Evolutionary conservation across 306 rosid species (phyloP).

Genomic region (Purshia tridentata): DNA sequence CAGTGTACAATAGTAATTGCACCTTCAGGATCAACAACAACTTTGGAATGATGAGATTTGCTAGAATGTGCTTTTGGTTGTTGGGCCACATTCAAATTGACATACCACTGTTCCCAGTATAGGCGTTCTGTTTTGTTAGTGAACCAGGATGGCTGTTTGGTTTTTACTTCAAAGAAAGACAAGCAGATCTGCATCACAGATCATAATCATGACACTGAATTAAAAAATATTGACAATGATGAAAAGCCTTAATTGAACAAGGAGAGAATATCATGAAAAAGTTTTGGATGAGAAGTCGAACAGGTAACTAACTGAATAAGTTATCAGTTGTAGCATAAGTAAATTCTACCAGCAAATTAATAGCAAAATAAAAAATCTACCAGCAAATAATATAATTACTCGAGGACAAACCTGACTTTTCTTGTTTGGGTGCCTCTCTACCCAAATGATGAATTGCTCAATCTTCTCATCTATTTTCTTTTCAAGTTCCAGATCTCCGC

Average conservation of each 20-base stretch:
- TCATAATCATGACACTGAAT: conserved; percentile 18
- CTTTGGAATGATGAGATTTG: conserved; percentile 75
- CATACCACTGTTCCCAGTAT: conserved; percentile 97
- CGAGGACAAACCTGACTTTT: conserved; percentile 77
- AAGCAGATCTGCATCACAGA: conserved; percentile 69
- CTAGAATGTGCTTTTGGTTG: conserved; percentile 57
- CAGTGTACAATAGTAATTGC: conserved; percentile 18
- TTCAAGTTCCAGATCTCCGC: conserved; percentile 86
- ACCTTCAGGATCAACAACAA: conserved; percentile 77
- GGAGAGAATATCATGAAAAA: background rate
- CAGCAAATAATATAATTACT: background rate
- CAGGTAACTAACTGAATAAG: background rate
- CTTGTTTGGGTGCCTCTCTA: conserved; percentile 95
- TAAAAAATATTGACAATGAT: background rate
- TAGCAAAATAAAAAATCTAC: too few relatives aligned
- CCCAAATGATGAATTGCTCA: conserved; percentile 92
- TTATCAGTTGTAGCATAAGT: background rate
- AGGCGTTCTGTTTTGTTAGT: conserved; percentile 74
- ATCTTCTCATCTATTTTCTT: conserved; percentile 93
- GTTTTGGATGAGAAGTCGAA: background rate
- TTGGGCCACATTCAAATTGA: conserved; percentile 81
- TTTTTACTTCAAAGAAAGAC: conserved; percentile 86
- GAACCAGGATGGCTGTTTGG: conserved; percentile 83
- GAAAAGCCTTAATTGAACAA: background rate
- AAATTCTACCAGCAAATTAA: conserved; percentile 3